These are phyloP conservation scores for Wickerhamiella azymoides DNA, from an alignment of 805 yeast species.

Conservation along the genomic window DNA sequence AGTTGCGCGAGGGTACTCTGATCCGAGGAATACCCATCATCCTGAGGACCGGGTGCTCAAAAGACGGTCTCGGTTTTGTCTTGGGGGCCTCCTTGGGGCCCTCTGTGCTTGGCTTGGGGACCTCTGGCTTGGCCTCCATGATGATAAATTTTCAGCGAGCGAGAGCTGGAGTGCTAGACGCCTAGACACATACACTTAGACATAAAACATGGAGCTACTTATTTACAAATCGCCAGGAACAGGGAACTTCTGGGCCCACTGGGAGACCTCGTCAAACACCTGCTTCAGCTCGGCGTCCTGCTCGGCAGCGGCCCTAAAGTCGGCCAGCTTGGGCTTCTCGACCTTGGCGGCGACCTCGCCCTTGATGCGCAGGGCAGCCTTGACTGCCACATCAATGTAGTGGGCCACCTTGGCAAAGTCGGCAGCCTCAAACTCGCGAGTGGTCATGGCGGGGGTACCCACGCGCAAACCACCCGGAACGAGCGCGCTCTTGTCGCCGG, in stretches of 20 bases:
- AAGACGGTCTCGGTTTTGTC: conserved; percentile 14
- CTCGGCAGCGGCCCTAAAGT: conserved; percentile 58
- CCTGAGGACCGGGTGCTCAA: conserved; percentile 54
- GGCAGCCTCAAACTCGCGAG: conserved; percentile 70
- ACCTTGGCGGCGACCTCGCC: conserved; percentile 54
- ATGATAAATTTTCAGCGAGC: background rate
- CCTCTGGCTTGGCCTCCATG: background rate
- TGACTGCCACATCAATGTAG: conserved; percentile 68
- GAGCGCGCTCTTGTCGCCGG: conserved; percentile 90
- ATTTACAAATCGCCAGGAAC: conserved; percentile 65
- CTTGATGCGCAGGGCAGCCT: conserved; percentile 48
- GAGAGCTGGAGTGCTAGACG: background rate
- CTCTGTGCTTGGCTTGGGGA: background rate
- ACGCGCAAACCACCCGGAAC: conserved; percentile 94
- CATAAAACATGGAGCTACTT: background rate
- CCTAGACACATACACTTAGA: no score
- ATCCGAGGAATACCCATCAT: conserved; percentile 75
- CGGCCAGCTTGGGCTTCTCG: conserved; percentile 39
- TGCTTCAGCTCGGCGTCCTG: conserved; percentile 40
- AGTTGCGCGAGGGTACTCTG: conserved; percentile 77
- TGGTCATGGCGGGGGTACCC: conserved; percentile 98
- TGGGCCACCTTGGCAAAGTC: conserved; percentile 74
- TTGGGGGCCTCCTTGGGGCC: background rate
- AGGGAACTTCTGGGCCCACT: conserved; percentile 65
- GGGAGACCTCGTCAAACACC: conserved; percentile 50